Evolutionary conservation across 352 stramenopile genomes (phyloP).

Genomic region (Globisporangium splendens): DNA sequence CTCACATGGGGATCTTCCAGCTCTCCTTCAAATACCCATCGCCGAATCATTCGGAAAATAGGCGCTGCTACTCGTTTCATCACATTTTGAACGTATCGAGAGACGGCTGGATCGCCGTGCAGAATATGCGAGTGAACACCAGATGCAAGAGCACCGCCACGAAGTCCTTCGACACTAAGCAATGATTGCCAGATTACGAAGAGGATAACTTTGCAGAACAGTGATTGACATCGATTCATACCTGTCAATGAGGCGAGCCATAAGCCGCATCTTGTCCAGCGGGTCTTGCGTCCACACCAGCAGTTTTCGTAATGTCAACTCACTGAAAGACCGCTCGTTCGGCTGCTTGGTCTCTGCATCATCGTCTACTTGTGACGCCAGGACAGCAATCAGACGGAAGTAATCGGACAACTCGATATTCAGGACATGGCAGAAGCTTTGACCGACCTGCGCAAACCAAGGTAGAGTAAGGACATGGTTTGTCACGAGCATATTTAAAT

Average conservation of each 20-base stretch:
- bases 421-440: slow-evolving; percentile 89
- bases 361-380: slow-evolving; percentile 88
- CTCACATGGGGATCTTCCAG: slow-evolving; percentile 83
- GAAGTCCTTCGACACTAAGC: slow-evolving; percentile 68
- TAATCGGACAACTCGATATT: slow-evolving; percentile 91
- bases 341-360: slow-evolving; percentile 61
- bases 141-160: slow-evolving; percentile 86
- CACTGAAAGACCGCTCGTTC: slow-evolving; percentile 33
- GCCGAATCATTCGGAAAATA: slow-evolving; percentile 86
- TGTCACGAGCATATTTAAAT: neutral
- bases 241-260: slow-evolving; percentile 88
- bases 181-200: slow-evolving; percentile 2
- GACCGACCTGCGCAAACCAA: slow-evolving; percentile 47
- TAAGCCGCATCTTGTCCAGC: slow-evolving; percentile 84
- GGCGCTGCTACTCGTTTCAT: slow-evolving; percentile 76
- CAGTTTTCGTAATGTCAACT: slow-evolving; percentile 86
- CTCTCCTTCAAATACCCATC: slow-evolving; percentile 86
- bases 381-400: slow-evolving; percentile 90
- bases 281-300: slow-evolving; percentile 89
- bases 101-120: slow-evolving; percentile 86
- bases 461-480: slow-evolving; percentile 5
- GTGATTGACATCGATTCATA: slow-evolving; percentile 10
- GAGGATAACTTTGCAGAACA: no score
- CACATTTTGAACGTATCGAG: slow-evolving; percentile 68
- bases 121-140: slow-evolving; percentile 89